These are phyloP conservation scores for Termitomyces sp. DNA, from an alignment of 768 basidiomycete species.

Conservation along the genomic window DNA sequence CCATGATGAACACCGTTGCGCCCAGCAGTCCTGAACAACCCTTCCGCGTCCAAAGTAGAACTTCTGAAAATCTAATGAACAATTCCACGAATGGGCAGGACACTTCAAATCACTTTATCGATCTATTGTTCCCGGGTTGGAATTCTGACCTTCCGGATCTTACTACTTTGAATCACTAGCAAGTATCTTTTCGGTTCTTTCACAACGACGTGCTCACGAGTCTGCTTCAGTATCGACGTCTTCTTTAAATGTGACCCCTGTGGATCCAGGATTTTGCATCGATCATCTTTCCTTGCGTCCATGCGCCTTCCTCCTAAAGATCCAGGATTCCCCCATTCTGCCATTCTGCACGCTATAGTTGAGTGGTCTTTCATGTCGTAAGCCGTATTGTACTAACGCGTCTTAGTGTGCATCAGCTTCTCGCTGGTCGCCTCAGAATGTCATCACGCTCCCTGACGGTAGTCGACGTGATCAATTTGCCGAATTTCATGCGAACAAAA, in stretches of 20 bases:
- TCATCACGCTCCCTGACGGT: constrained; percentile 67
- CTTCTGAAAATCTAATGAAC: constrained; percentile 42
- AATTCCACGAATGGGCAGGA: constrained; percentile 26
- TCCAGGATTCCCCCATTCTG: constrained; percentile 83
- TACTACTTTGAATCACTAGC: constrained; percentile 73
- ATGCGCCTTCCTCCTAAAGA: constrained; percentile 80
- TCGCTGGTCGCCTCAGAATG: constrained; percentile 73
- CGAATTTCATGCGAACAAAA: constrained; percentile 83
- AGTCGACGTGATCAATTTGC: constrained; percentile 82
- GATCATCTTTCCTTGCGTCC: constrained; percentile 74
- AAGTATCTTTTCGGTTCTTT: constrained; percentile 25
- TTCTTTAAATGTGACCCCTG: constrained; percentile 91
- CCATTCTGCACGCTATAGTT: constrained; percentile 89
- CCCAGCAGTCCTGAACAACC: constrained; percentile 31
- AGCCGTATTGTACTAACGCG: constrained; percentile 4
- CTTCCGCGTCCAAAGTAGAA: constrained; percentile 44
- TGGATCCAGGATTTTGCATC: constrained; percentile 80
- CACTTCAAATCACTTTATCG: constrained; percentile 50
- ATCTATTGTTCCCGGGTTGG: constrained; percentile 76
- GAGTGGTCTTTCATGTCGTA: constrained; percentile 20
- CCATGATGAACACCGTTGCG: constrained; percentile 37
- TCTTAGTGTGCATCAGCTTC: constrained; percentile 73
- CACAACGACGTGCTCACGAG: constrained; percentile 3
- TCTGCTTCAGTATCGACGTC: constrained; percentile 61
- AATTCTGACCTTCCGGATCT: constrained; percentile 84